These are phyloP conservation scores for Mallotus nudiflorus DNA, from an alignment of 345 rosid genomes.

Conservation along the genomic window DNA sequence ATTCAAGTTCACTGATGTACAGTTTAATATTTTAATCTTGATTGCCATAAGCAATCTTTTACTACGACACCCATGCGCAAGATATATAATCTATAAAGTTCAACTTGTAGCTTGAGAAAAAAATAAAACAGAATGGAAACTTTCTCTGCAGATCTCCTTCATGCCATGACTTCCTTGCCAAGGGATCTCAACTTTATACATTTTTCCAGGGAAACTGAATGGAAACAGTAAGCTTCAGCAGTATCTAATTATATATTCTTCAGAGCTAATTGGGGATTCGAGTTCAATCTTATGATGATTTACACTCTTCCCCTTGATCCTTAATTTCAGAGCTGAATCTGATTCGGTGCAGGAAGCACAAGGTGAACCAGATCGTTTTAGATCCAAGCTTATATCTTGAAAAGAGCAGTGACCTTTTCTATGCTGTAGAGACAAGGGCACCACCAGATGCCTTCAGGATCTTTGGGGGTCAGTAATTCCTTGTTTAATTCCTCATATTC, in stretches of 20 bases:
- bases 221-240: slow-evolving; percentile 30
- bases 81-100: too few relatives aligned
- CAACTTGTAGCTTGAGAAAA: too few relatives aligned
- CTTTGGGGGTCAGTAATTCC: slow-evolving; percentile 24
- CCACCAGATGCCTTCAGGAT: slow-evolving; percentile 38
- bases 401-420: slow-evolving; percentile 31
- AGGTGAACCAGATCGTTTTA: slow-evolving; percentile 30
- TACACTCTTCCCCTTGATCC: background rate
- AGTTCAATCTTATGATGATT: too few relatives aligned
- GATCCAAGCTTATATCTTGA: slow-evolving; percentile 38
- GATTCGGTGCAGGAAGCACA: slow-evolving; percentile 19
- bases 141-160: slow-evolving; percentile 38
- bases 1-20: too few relatives aligned
- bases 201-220: slow-evolving; percentile 15
- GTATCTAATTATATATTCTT: background rate
- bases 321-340: background rate
- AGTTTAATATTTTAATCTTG: too few relatives aligned
- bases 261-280: too few relatives aligned
- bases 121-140: too few relatives aligned
- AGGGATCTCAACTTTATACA: slow-evolving; percentile 40
- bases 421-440: slow-evolving; percentile 35
- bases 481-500: background rate
- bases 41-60: too few relatives aligned
- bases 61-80: too few relatives aligned
- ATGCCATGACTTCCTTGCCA: slow-evolving; percentile 38